Base-by-base conservation (phyloP, 2,329 filamentous ascomycete species). In the Aspergillus sp. region DNA sequence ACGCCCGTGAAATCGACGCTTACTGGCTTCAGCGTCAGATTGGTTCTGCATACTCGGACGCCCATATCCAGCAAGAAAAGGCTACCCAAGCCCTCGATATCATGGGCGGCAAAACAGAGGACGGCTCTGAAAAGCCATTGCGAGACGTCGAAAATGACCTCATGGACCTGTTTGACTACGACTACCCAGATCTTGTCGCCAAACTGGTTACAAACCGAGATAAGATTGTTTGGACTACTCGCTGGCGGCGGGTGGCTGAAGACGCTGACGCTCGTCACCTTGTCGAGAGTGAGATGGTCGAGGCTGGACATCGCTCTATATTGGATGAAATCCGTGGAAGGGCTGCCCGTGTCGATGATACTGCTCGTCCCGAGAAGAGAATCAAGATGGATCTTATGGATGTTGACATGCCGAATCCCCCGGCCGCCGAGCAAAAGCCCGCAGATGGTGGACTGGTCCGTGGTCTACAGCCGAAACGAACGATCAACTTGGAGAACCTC, bases 101-200 rank as follows among this genome's bases (percentile, higher is more conserved):
- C 52, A 84, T 99, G 57, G 90, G 91, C 31, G 93, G 91, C 49
- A 85, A 90, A 65, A 84, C 88, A 7, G 76, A 86, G 54, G 89
- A 91, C 59, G 93, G 90, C 17, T 89, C 94, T 62, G 92, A 96
- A 71, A 93, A 91, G 76, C 85, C 91, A 15, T 82, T 98, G 31
- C 89, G 94, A 71, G 94, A 99, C 72, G 93, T 98, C 59, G 95
- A 99, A 73, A 99, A 99, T 76, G 95, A 99, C 65, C 83, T 99
- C 61, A 98, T 98, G 91, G 95, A 97, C 71, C 85, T 99, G 0
- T 98, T 99, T 70, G 95, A 99, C 71, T 99, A 96, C 72, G 94
- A 98, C 71, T 91, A 97, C 72, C 92, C 96, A 64, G 93, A 97
- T 66, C 84, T 97, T 58, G 95, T 98, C 28, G 89, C 92, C 66